Conservation (phyloP, 306 rosid species). For the Lathyrus tuberosus region DNA sequence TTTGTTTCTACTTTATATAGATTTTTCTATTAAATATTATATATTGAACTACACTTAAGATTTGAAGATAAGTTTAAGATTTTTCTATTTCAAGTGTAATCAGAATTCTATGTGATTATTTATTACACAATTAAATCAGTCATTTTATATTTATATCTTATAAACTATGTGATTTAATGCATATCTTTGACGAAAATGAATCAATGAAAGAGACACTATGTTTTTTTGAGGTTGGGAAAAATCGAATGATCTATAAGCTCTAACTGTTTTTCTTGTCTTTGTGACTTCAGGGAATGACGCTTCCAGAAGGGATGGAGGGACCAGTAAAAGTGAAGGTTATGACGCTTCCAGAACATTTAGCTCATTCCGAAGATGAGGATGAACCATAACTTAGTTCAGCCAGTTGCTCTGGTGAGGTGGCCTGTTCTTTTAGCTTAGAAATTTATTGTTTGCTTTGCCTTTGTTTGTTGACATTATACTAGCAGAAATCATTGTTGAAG, state of each 20-base stretch:
- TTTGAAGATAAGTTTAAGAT: no score
- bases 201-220: background rate
- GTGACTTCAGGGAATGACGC: slow-evolving; percentile 35
- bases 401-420: slow-evolving; percentile 55
- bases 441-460: slow-evolving; percentile 24
- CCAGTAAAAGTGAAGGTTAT: slow-evolving; percentile 57
- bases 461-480: slow-evolving; percentile 4
- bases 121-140: no score
- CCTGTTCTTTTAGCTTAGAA: slow-evolving; percentile 42
- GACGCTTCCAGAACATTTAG: slow-evolving; percentile 40
- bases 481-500: background rate
- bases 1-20: no score
- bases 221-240: background rate
- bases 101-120: no score
- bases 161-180: no score
- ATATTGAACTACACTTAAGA: no score
- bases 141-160: no score
- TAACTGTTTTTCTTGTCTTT: slow-evolving; percentile 22
- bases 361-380: slow-evolving; percentile 57
- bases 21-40: no score
- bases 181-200: background rate
- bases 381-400: slow-evolving; percentile 39
- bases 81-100: no score
- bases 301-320: slow-evolving; percentile 50
- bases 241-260: slow-evolving; percentile 20